Evolutionary conservation across 257 asterid species (phyloP), one percentile per base, ranked within the genome.

Genomic region (Verbascum thapsus): DNA sequence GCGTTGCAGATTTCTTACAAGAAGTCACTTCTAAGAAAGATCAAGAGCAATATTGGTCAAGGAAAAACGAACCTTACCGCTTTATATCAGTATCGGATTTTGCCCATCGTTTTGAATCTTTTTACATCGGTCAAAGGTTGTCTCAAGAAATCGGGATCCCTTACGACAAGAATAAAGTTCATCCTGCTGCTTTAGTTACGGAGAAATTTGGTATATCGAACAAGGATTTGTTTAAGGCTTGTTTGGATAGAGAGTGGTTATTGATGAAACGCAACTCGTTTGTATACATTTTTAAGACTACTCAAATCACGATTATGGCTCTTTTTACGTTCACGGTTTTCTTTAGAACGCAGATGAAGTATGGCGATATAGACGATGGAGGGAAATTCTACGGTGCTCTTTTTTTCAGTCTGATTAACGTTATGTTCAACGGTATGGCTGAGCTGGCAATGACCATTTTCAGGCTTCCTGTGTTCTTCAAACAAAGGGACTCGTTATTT

Each of bases 181-280:
- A 81, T 64, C 87, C 87, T 39, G 87, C 87, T 41, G 84, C 87
- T 42, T 64, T 81, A 67, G 84, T 78, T 18, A 81, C 74, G 0
- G 67, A 73, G 19, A 81, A 78, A 68, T 78, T 70, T 49, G 87
- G 87, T 37, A 78, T 81, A 51, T 81, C 87, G 40, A 81, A 70
- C 34, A 58, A 64, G 66, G 80, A 70, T 5, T 80, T 81, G 17
- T 23, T 81, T 18, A 78, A 70, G 55, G 87, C 84, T 38, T 75
- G 82, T 60, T 70, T 81, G 47, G 66, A 82, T 12, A 72, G 87
- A 72, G 87, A 81, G 67, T 75, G 84, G 78, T 64, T 81, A 40
- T 63, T 78, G 76, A 81, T 78, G 76, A 81, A 76, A 56, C 74
- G 84, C 17, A 78, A 81, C 68, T 69, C 82, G 12, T 72, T 78